A percentile compares a stretch with the other conserved stretches of the same genome.
phyloP scores from a whole-genome alignment of 495 filamentous ascomycete species.

The Aspergillus baeticus region DNA sequence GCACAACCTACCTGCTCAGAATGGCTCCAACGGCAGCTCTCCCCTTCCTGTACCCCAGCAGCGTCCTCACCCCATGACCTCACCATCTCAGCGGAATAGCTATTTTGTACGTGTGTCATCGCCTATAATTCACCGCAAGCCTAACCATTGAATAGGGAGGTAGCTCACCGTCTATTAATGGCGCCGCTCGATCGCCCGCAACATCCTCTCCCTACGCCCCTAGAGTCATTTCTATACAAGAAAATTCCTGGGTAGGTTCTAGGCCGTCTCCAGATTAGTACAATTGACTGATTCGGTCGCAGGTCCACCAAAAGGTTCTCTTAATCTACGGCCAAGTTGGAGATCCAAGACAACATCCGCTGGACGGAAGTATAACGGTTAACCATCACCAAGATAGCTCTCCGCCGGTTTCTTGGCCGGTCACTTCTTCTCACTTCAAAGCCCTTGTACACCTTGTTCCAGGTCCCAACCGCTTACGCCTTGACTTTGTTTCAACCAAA shows the following conservation, averaged over 20 bases:
- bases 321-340: constrained; percentile 77
- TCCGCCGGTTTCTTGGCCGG: constrained; percentile 78
- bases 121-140: neutral
- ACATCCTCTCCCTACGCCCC: constrained; percentile 76
- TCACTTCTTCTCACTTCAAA: constrained; percentile 85
- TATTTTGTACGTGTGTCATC: constrained; percentile 38
- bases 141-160: constrained; percentile 27
- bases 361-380: constrained; percentile 79
- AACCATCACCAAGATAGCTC: constrained; percentile 81
- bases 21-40: constrained; percentile 41
- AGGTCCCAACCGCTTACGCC: constrained; percentile 78
- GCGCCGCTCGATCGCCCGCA: constrained; percentile 47
- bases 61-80: constrained; percentile 40
- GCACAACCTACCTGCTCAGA: constrained; percentile 53
- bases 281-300: neutral
- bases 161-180: constrained; percentile 51
- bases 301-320: constrained; percentile 90
- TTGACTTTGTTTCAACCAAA: constrained; percentile 84
- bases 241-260: constrained; percentile 73
- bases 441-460: constrained; percentile 82
- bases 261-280: neutral
- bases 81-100: constrained; percentile 50
- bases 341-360: constrained; percentile 63
- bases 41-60: constrained; percentile 37
- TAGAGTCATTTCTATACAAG: constrained; percentile 68